Percentiles rank a stretch among this genome's conserved stretches.
phyloP scores from a whole-genome alignment of 139 green algal species.

The Monoraphidium neglectum region DNA sequence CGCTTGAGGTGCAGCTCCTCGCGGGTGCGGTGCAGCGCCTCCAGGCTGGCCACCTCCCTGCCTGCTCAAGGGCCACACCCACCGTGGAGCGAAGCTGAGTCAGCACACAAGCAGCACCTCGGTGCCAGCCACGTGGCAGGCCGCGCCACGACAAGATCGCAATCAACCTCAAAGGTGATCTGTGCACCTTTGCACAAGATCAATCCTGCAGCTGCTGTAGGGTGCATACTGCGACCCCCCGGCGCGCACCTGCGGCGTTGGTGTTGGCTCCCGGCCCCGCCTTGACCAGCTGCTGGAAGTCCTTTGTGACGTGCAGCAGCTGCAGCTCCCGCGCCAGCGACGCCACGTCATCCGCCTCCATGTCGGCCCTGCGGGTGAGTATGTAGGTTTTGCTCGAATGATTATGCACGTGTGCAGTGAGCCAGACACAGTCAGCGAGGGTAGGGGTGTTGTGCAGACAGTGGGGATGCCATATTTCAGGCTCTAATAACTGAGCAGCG shows the following conservation, averaged over 20 bases:
- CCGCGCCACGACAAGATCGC: not conserved
- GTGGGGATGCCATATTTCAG: not conserved
- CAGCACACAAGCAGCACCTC: not conserved
- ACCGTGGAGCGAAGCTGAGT: not conserved
- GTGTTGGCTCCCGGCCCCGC: not conserved
- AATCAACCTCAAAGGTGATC: not conserved
- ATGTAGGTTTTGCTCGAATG: not conserved
- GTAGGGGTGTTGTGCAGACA: not conserved
- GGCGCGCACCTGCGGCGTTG: not conserved
- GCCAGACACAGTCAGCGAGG: not conserved
- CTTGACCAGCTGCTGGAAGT: conserved; percentile 57
- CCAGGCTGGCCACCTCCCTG: conserved; percentile 50
- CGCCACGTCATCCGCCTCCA: conserved; percentile 58
- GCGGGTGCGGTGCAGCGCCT: conserved; percentile 50
- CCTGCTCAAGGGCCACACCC: not conserved
- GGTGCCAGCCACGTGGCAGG: not conserved
- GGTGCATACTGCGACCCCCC: not conserved
- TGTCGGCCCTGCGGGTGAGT: not conserved
- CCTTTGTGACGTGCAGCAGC: conserved; percentile 76
- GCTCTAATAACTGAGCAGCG: not conserved
- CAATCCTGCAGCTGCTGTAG: not conserved
- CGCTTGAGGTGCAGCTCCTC: conserved; percentile 42
- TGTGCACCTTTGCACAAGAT: not conserved
- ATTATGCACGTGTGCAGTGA: not conserved
- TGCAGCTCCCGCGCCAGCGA: conserved; percentile 73